Conservation (phyloP, 352 stramenopile genomes). For the Phytophthora cajani region DNA sequence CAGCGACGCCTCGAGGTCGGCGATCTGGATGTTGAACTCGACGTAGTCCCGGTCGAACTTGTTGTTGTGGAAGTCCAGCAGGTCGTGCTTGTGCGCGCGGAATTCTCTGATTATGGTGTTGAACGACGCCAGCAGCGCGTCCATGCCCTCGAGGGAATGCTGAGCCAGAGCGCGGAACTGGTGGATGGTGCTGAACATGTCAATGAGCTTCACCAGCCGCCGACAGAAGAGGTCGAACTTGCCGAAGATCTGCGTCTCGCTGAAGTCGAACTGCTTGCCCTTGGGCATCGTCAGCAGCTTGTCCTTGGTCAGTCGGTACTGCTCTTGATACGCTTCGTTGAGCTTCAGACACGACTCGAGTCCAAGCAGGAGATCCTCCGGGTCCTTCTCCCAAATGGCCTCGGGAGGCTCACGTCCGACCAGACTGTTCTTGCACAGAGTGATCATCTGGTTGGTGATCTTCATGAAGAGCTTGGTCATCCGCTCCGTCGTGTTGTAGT, state of each 20-base stretch:
- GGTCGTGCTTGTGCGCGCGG: conserved; percentile 79
- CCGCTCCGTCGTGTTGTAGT: conserved; percentile 91
- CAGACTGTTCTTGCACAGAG: conserved; percentile 77
- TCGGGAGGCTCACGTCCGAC: conserved; percentile 61
- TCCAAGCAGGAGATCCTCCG: conserved; percentile 62
- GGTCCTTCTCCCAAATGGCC: conserved; percentile 81
- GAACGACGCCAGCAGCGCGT: conserved; percentile 77
- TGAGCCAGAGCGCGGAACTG: conserved; percentile 91
- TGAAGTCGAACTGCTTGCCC: conserved; percentile 92
- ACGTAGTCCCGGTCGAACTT: conserved; percentile 95
- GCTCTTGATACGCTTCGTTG: conserved; percentile 92
- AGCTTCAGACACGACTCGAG: conserved; percentile 86
- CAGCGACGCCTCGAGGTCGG: conserved; percentile 84
- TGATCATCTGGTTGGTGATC: conserved; percentile 92
- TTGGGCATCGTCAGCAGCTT: conserved; percentile 90
- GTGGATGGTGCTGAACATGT: conserved; percentile 93
- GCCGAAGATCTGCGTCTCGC: conserved; percentile 91
- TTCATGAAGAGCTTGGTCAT: conserved; percentile 94
- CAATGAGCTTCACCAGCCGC: conserved; percentile 90
- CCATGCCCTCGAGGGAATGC: conserved; percentile 93
- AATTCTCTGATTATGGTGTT: conserved; percentile 87
- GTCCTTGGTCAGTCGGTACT: conserved; percentile 90
- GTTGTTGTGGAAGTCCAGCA: conserved; percentile 90
- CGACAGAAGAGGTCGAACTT: conserved; percentile 93
- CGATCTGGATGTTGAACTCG: conserved; percentile 94